Evolutionary conservation across 2,329 filamentous ascomycete genomes (phyloP).

Genomic region (Cladophialophora exuberans): DNA sequence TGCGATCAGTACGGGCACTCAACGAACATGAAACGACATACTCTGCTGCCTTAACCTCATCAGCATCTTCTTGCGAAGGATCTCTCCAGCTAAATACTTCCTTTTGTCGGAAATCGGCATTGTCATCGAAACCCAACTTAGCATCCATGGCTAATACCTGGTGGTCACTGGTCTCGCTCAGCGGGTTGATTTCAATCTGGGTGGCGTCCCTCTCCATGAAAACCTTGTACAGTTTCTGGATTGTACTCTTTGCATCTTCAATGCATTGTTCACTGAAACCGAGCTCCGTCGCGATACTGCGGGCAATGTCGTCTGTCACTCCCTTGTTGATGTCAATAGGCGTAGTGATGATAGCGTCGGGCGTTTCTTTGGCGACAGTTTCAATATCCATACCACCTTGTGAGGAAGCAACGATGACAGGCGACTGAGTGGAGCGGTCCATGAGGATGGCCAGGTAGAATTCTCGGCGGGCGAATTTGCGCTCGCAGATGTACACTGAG

Average conservation of each 20-base stretch:
- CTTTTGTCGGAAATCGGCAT: conserved; percentile 97
- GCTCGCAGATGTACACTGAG: conserved; percentile 98
- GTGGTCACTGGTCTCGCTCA: conserved; percentile 97
- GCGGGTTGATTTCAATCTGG: conserved; percentile 99
- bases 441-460: conserved; percentile 99
- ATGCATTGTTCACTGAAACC: conserved; percentile 98
- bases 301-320: conserved; percentile 93
- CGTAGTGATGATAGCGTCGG: conserved; percentile 92
- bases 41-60: conserved; percentile 95
- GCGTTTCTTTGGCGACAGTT: conserved; percentile 95
- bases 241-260: conserved; percentile 90
- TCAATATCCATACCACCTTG: conserved; percentile 99
- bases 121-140: conserved; percentile 98
- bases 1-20: background rate
- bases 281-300: conserved; percentile 84
- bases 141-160: conserved; percentile 99
- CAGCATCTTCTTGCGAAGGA: conserved; percentile 90
- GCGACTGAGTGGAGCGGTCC: conserved; percentile 88
- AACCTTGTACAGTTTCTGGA: conserved; percentile 98
- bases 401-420: conserved; percentile 95
- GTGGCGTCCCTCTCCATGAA: conserved; percentile 98
- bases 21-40: conserved; percentile 47
- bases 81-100: conserved; percentile 94
- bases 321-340: conserved; percentile 91
- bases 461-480: conserved; percentile 98